These are phyloP conservation scores for Syzygium aromaticum DNA, from an alignment of 345 rosid species.

Conservation along the genomic window DNA sequence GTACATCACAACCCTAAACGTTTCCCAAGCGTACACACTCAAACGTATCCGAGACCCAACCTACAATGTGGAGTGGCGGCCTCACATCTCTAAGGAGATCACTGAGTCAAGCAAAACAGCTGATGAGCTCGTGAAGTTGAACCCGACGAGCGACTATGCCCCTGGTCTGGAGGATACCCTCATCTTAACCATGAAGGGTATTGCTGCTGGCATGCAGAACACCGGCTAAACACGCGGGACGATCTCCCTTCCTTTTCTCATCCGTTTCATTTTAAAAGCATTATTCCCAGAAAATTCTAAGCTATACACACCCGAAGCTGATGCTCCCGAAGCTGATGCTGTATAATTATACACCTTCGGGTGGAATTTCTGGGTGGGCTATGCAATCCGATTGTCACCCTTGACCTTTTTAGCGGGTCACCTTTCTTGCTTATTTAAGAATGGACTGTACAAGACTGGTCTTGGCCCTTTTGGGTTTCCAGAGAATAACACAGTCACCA, in stretches of 20 bases:
- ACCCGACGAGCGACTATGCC: slow-evolving; percentile 75
- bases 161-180: slow-evolving; percentile 98
- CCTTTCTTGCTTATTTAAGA: background rate
- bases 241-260: background rate
- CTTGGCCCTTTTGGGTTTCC: background rate
- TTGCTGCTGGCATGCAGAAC: slow-evolving; percentile 93
- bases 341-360: background rate
- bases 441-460: background rate
- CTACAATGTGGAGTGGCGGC: slow-evolving; percentile 67
- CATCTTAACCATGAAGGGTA: slow-evolving; percentile 97
- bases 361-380: background rate
- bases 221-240: slow-evolving; percentile 44
- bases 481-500: background rate
- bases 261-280: background rate
- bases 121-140: slow-evolving; percentile 69
- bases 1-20: slow-evolving; percentile 92
- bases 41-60: slow-evolving; percentile 79
- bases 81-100: slow-evolving; percentile 78
- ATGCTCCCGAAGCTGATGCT: background rate
- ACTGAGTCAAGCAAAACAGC: slow-evolving; percentile 68
- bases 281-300: background rate
- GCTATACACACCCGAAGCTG: background rate
- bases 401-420: background rate
- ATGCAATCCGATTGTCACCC: background rate
- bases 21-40: slow-evolving; percentile 90